Evolutionary conservation across 2,329 filamentous ascomycete genomes (phyloP), one percentile per base, ranked within the genome.

Genomic region (Coniella vitis): DNA sequence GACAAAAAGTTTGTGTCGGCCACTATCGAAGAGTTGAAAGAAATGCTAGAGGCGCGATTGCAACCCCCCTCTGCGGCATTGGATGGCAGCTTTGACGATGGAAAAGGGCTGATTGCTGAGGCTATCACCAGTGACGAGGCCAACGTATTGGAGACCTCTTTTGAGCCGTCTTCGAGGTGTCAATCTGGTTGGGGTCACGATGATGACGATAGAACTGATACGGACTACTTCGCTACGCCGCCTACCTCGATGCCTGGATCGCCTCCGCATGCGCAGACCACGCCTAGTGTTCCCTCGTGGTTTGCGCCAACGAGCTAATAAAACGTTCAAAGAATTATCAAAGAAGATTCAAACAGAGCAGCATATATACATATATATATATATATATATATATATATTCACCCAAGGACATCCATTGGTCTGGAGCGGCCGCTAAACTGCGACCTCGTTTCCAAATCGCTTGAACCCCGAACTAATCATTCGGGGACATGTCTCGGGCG

Each of bases 1-100:
- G 90, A 96, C 62, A 90, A 86, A 62, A 95, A 90, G 62, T 89
- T 93, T 57, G 72, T 90, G 13, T 85, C 80, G 1, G 87, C 94
- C 69, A 77, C 78, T 19, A 90, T 87, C 0, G 86, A 89, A 13
- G 86, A 93, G 47, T 71, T 97, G 54, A 95, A 95, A 65, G 77
- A 79, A 37, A 80, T 83, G 38, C 69, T 96, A 38, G 76, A 78
- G 17, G 75, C 75, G 32, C 79, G 87, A 21, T 69, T 90, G 53
- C 78, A 82, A 61, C 79, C 86, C 17, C 61, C 76, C 51, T 66
- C 69, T 2, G 63, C 68, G 0, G 69, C 69, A 38, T 58, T 66
- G 31, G 67, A 71, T 19, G 56, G 61, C 25, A 29, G 10, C 0
- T 46, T 48, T 19, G 49, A 40, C n/a, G 25, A 31, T 34, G 21